Percentiles rank a stretch among this genome's conserved stretches.
phyloP scores from a whole-genome alignment of 2,329 filamentous ascomycete species.

The Penicillium hordei region DNA sequence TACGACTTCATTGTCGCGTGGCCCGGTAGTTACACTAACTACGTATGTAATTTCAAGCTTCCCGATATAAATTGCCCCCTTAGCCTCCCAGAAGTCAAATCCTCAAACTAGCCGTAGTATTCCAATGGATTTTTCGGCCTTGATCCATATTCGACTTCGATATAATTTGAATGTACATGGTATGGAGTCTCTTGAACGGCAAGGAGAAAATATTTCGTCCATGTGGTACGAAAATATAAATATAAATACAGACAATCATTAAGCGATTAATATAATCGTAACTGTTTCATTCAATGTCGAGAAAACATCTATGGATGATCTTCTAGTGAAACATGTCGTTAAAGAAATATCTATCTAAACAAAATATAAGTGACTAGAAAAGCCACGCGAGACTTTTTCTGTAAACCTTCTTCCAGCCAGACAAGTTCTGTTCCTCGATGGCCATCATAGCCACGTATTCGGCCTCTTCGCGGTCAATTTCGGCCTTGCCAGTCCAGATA shows the following conservation, averaged over 20 bases:
- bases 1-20: too few relatives aligned
- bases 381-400: slow-evolving; percentile 5
- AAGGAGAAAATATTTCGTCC: too few relatives aligned
- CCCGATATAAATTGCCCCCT: too few relatives aligned
- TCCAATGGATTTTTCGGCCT: too few relatives aligned
- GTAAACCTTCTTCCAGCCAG: slow-evolving; percentile 10
- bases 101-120: too few relatives aligned
- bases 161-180: not conserved
- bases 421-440: slow-evolving; percentile 9
- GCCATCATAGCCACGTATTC: slow-evolving; percentile 6
- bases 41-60: too few relatives aligned
- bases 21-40: too few relatives aligned
- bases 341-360: not conserved
- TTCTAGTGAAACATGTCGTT: not conserved
- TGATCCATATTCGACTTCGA: too few relatives aligned
- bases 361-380: not conserved
- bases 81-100: too few relatives aligned
- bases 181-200: not conserved
- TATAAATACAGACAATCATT: not conserved
- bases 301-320: not conserved
- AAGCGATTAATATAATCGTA: not conserved
- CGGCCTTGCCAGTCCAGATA: slow-evolving; percentile 68
- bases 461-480: slow-evolving; percentile 66
- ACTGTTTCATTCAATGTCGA: not conserved
- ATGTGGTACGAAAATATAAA: not conserved